Base-by-base conservation (phyloP, 164 flowering plant species). In the Kingdonia uniflora region DNA sequence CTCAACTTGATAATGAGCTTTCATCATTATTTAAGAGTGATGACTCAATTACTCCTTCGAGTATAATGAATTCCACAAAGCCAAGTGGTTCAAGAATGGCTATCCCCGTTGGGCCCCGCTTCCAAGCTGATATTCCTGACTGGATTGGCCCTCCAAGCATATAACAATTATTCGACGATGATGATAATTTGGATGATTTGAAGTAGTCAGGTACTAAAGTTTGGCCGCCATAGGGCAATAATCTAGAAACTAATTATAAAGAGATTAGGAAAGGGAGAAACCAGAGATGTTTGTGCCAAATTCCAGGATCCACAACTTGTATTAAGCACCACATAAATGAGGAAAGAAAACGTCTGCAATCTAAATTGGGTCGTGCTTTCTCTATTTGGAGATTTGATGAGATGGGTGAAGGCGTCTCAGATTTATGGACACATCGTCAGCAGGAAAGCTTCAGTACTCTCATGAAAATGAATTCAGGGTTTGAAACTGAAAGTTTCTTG, bases 391-490 rank as follows among this genome's bases (percentile, higher is more conserved):
- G 65, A 52, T 68, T 80, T 41, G 65, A 77, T 64, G 71, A 70
- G 39, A 75, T 75, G 80, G 85, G 85, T 14, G 77, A 70, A 61
- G 68, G 48, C 15, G 74, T 77, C 52, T 64, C 71, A 6, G 61
- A 62, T 39, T 54, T 59, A 8, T 80, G 85, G 85, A 61, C 72
- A 15, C 4, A 15, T 6, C 42, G 57, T 24, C 74, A 77, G 23
- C 70, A 72, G 40, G 29, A 55, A 16, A 61, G 17, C 13, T 76
- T 77, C 19, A 42, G 62, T 15, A 20, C 50, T 19, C 62, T 73
- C 26, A 57, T 73, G 42, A 71, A 61, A 52, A 49, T 0, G 41
- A 74, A 67, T 37, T 64, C 66, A 8, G n/a, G 35, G 2, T 24
- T 62, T 0, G 53, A 53, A 16, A 60, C 52, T 19, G 63, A 64